Percentiles rank a stretch among this genome's conserved stretches.
Conservation (phyloP, 164 flowering plant species). For the grape (Vitis vinifera) region DNA sequence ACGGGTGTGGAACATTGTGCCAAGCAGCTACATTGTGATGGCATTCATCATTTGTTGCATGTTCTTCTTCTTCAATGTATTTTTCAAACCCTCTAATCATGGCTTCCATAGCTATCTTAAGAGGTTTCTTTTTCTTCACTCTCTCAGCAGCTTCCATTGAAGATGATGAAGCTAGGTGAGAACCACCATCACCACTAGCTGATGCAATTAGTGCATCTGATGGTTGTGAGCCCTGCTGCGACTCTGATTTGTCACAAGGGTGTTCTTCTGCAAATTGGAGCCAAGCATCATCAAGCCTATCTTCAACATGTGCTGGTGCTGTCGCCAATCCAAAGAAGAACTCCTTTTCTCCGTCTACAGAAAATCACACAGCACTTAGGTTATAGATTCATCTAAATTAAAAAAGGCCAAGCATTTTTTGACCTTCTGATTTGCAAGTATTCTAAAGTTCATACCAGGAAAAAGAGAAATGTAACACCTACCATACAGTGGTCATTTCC, state of each 20-base stretch:
- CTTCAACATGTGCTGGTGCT: constrained; percentile 99
- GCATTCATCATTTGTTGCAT: constrained; percentile 35
- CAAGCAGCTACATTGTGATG: constrained; percentile 87
- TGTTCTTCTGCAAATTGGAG: constrained; percentile 86
- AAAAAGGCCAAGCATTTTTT: neutral
- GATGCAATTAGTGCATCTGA: constrained; percentile 72
- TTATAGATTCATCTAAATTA: neutral
- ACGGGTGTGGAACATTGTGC: constrained; percentile 99
- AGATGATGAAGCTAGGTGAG: constrained; percentile 51
- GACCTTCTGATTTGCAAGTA: neutral
- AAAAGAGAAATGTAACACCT: neutral
- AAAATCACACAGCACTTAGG: constrained; percentile 2
- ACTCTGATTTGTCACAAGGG: constrained; percentile 41
- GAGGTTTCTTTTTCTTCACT: constrained; percentile 49
- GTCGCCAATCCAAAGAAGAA: constrained; percentile 98
- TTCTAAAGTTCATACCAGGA: neutral
- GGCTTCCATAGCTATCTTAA: constrained; percentile 86
- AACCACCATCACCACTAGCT: constrained; percentile 68
- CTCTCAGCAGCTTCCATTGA: constrained; percentile 16
- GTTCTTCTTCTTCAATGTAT: constrained; percentile 48
- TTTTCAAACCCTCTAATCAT: constrained; percentile 80
- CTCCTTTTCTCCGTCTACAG: constrained; percentile 47
- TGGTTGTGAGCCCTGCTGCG: constrained; percentile 26
- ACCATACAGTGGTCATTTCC: too few relatives aligned
- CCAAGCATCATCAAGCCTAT: constrained; percentile 95